Evolutionary conservation across 2,329 filamentous ascomycete genomes (phyloP), one percentile per base, ranked within the genome.

Genomic region (Aspergillus udagawae): DNA sequence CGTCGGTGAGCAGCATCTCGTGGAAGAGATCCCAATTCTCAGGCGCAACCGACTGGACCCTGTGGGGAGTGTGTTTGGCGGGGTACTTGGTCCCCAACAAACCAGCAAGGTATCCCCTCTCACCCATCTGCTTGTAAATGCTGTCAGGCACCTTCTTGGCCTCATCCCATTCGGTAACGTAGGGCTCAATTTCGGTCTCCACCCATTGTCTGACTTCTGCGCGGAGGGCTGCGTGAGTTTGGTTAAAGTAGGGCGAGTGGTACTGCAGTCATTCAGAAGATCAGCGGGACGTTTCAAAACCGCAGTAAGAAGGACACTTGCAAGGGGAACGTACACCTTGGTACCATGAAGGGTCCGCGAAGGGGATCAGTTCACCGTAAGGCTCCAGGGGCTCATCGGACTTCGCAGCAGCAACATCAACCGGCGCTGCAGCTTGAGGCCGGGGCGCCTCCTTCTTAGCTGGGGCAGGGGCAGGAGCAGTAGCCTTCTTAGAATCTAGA

Each of bases 11-110:
- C 48, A 97, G 83, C 85, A 97, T 84, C 82, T 99, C 94, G 78
- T 99, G 94, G 86, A 97, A 99, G 48, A 96, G 85, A 79, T 99
- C 94, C 93, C 93, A 99, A 73, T 94, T 88, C 78, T 97, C 91
- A 0, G 90, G 80, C 0, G 88, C 76, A 12, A 99, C 94, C 51
- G 86, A 88, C 77, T 89, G 85, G 67, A 97, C 84, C 5, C 82
- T 79, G 70, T 88, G 84, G 45, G 86, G 80, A 23, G 86, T 86
- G 70, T 93, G 87, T 65, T 96, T 79, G 58, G 82, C 84, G 14
- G 91, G 92, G 78, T 90, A 97, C 52, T 75, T 71, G 60, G 91
- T 83, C 63, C 93, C 94, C 62, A 99, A 81, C 57, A 97, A 82
- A 65, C 94, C 94, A n/a, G 92, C 78, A 20, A 99, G 84, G 73